phyloP scores from a whole-genome alignment of 352 stramenopile species.

The Phytophthora crassamura region DNA sequence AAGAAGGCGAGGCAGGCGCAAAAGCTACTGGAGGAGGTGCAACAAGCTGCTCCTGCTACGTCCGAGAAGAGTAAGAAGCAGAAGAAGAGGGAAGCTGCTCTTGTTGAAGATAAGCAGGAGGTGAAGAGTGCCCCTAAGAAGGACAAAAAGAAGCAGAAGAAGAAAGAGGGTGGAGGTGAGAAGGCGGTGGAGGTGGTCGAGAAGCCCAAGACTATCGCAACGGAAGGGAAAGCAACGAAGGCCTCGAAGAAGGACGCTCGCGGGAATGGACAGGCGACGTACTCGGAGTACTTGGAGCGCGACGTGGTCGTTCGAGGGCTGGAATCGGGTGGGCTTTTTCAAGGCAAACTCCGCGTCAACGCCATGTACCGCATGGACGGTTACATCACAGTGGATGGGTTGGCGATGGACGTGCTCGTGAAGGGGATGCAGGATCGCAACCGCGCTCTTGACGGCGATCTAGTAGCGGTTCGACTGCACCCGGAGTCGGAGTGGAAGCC shows the following conservation, averaged over 20 bases:
- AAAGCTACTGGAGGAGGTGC: slow-evolving; percentile 30
- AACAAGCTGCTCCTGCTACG: not conserved
- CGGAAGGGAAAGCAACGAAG: not conserved
- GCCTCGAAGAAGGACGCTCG: slow-evolving; percentile 11
- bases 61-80: slow-evolving; percentile 10
- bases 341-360: slow-evolving; percentile 85
- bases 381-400: slow-evolving; percentile 80
- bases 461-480: slow-evolving; percentile 72
- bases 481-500: slow-evolving; percentile 66
- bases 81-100: slow-evolving; percentile 10
- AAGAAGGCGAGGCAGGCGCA: slow-evolving; percentile 33
- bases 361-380: slow-evolving; percentile 71
- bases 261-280: slow-evolving; percentile 26
- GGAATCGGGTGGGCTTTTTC: slow-evolving; percentile 45
- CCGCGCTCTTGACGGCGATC: slow-evolving; percentile 80
- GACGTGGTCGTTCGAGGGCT: slow-evolving; percentile 41
- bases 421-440: slow-evolving; percentile 79
- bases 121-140: slow-evolving; percentile 6
- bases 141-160: slow-evolving; percentile 25
- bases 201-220: slow-evolving; percentile 8
- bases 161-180: not conserved
- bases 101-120: not conserved
- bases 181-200: slow-evolving; percentile 3
- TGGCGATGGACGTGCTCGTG: slow-evolving; percentile 78
- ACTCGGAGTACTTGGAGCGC: slow-evolving; percentile 49